phyloP scores from a whole-genome alignment of 225 moss, liverwort and hornwort species.

The Straminergon stramineum region DNA sequence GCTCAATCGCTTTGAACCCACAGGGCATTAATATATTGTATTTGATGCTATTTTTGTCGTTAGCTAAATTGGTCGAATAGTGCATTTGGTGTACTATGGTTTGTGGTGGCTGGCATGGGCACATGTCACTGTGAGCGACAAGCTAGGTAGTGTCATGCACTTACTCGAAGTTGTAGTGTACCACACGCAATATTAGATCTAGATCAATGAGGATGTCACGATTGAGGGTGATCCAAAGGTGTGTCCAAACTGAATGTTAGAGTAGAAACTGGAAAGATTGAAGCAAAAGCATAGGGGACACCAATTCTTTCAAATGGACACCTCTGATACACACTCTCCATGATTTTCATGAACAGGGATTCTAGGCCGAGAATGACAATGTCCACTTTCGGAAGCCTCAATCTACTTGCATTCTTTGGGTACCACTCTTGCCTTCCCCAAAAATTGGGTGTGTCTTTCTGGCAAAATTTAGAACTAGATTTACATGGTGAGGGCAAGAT shows the following conservation, averaged over 20 bases:
- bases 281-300: too few species aligned
- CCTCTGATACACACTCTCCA: background rate
- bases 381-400: conserved; percentile 7
- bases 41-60: background rate
- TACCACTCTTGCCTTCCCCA: background rate
- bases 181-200: background rate
- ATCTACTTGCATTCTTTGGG: conserved; percentile 32
- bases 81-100: background rate
- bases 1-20: background rate
- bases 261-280: background rate
- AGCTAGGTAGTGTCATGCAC: background rate
- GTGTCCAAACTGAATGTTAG: too few species aligned
- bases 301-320: background rate
- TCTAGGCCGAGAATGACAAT: conserved; percentile 21
- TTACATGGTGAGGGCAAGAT: background rate
- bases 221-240: background rate
- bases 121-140: background rate
- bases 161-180: background rate
- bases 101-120: background rate
- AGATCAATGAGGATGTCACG: background rate
- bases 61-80: background rate
- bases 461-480: background rate
- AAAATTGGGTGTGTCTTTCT: background rate
- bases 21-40: background rate
- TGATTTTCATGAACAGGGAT: conserved; percentile 3